phyloP scores from a whole-genome alignment of 345 rosid species.

The Hypericum androsaemum region DNA sequence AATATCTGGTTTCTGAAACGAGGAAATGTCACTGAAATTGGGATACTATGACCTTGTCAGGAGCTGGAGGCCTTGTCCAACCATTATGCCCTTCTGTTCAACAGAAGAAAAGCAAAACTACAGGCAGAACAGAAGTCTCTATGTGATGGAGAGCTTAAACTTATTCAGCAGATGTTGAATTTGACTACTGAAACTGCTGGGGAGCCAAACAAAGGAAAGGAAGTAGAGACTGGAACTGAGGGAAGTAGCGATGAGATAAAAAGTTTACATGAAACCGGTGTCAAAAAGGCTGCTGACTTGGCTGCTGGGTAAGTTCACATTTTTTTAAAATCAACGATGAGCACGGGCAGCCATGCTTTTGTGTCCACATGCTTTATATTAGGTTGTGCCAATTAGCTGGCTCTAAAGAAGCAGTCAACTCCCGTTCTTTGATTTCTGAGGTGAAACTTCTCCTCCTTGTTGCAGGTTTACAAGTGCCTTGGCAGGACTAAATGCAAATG shows the following conservation, averaged over 20 bases:
- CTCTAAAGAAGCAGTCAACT: not conserved
- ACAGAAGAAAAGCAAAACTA: conserved; percentile 76
- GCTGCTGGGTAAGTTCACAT: conserved; percentile 68
- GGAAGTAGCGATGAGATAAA: conserved; percentile 68
- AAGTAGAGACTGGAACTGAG: conserved; percentile 52
- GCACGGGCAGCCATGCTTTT: no score
- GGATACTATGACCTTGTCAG: conserved; percentile 34
- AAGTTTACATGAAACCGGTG: conserved; percentile 61
- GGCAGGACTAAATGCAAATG: conserved; percentile 48
- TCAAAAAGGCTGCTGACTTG: conserved; percentile 95
- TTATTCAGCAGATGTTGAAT: conserved; percentile 67
- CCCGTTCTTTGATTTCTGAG: not conserved
- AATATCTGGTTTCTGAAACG: conserved; percentile 13
- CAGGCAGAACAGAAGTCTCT: conserved; percentile 60
- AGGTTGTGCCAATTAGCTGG: not conserved
- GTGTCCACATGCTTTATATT: no score
- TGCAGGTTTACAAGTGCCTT: conserved; percentile 77
- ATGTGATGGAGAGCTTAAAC: conserved; percentile 74
- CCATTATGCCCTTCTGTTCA: conserved; percentile 73
- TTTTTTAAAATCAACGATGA: not conserved
- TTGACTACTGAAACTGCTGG: conserved; percentile 47
- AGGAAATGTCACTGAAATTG: conserved; percentile 10
- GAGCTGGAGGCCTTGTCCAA: conserved; percentile 87
- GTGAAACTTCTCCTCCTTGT: conserved; percentile 4
- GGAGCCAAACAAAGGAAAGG: conserved; percentile 78